These are phyloP conservation scores for Dorcoceras hygrometricum DNA, from an alignment of 257 asterid genomes.

Conservation along the genomic window DNA sequence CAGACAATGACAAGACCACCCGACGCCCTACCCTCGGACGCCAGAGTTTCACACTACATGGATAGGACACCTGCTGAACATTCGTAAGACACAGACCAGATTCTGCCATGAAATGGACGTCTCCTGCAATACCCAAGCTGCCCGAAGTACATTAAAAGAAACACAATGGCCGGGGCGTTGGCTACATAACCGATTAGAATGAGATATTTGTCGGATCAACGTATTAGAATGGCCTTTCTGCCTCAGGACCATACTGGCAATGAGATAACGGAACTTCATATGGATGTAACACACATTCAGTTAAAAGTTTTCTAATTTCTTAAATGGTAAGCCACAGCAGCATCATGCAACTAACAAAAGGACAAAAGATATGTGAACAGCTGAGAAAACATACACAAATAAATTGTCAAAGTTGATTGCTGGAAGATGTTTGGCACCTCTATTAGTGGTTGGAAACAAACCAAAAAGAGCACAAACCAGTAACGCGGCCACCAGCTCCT, in stretches of 20 bases:
- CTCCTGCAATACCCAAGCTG: not conserved
- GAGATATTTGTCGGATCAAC: too few relatives aligned
- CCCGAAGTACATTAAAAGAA: not conserved
- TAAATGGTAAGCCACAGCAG: too few relatives aligned
- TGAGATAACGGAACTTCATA: too few relatives aligned
- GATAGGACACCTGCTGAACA: not conserved
- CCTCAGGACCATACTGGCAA: too few relatives aligned
- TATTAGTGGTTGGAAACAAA: constrained; percentile 63
- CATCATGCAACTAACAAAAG: constrained; percentile 10
- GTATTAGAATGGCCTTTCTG: too few relatives aligned
- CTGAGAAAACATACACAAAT: constrained; percentile 66
- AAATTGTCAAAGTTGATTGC: constrained; percentile 70
- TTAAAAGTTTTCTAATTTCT: too few relatives aligned
- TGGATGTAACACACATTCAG: too few relatives aligned
- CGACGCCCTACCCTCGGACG: not conserved
- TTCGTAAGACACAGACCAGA: not conserved
- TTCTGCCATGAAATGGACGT: not conserved
- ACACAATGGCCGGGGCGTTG: not conserved
- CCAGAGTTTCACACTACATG: not conserved
- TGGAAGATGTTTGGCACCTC: constrained; percentile 75
- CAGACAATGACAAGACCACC: not conserved
- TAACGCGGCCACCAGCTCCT: constrained; percentile 89
- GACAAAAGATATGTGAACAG: constrained; percentile 8
- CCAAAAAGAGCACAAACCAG: constrained; percentile 82
- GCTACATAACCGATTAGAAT: too few relatives aligned